Evolutionary conservation across 1,139 yeast species (phyloP).

Genomic region (Suhomyces bribrorum): DNA sequence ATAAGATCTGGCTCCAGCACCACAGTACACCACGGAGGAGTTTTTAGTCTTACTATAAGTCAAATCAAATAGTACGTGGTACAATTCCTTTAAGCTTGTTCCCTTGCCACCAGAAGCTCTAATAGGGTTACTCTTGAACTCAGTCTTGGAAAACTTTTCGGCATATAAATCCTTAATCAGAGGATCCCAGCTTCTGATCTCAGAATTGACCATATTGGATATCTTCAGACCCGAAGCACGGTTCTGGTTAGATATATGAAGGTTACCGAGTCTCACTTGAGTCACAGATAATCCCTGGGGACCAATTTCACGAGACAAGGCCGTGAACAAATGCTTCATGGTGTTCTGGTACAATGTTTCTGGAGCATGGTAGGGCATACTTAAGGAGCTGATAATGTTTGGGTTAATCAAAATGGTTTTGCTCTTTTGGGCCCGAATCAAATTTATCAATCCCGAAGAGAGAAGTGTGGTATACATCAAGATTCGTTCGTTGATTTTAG

Average conservation of each 20-base stretch:
- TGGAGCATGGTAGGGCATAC: conserved; percentile 52
- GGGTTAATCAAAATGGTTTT: conserved; percentile 48
- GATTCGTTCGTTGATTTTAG: conserved; percentile 46
- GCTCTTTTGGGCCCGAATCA: conserved; percentile 52
- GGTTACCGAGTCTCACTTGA: conserved; percentile 50
- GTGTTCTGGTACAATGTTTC: conserved; percentile 45
- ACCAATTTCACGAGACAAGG: conserved; percentile 40
- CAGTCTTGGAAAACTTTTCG: conserved; percentile 35
- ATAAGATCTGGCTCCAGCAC: conserved; percentile 51
- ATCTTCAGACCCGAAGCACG: conserved; percentile 28
- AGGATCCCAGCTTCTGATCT: conserved; percentile 44
- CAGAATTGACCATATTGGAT: conserved; percentile 37
- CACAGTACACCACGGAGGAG: conserved; percentile 46
- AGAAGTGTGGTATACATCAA: conserved; percentile 52
- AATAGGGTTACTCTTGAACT: conserved; percentile 36
- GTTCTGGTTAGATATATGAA: conserved; percentile 39
- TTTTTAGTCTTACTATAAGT: conserved; percentile 33
- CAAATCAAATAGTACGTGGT: conserved; percentile 57
- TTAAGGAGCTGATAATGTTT: conserved; percentile 42
- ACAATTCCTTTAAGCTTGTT: conserved; percentile 47
- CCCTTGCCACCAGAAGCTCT: conserved; percentile 38
- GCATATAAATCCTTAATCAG: conserved; percentile 42
- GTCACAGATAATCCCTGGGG: conserved; percentile 47
- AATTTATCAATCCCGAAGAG: conserved; percentile 56
- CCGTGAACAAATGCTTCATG: conserved; percentile 39